Evolutionary conservation across 768 basidiomycete species (phyloP).

Genomic region (Pulveroboletus sp.): DNA sequence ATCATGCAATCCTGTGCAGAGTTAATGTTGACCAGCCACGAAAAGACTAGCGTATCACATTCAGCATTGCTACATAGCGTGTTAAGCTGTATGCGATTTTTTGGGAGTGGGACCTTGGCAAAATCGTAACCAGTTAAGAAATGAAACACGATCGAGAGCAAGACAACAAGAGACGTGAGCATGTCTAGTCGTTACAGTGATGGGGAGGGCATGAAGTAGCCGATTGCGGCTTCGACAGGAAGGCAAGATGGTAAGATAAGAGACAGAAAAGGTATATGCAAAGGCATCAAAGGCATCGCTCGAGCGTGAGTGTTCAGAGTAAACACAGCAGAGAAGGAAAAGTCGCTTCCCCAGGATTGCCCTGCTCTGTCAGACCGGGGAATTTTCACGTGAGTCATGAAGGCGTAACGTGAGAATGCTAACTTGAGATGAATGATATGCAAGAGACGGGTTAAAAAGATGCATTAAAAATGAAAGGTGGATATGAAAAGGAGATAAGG

Average conservation of each 20-base stretch:
- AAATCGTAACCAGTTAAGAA: conserved; percentile 30
- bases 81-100: conserved; percentile 17
- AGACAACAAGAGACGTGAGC: conserved; percentile 40
- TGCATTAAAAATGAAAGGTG: conserved; percentile 28
- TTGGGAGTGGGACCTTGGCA: conserved; percentile 22
- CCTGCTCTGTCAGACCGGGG: conserved; percentile 15
- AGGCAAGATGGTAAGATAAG: conserved; percentile 7
- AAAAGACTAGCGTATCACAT: conserved; percentile 12
- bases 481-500: conserved; percentile 26
- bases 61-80: conserved; percentile 13
- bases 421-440: conserved; percentile 31
- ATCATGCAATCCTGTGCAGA: neutral
- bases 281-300: conserved; percentile 27
- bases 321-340: conserved; percentile 13
- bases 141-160: conserved; percentile 33
- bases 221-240: conserved; percentile 18
- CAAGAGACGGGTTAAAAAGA: conserved; percentile 33
- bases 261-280: conserved; percentile 12
- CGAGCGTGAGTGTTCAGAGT: conserved; percentile 24
- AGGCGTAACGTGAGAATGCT: conserved; percentile 18
- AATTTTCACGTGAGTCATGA: conserved; percentile 22
- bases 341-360: conserved; percentile 9
- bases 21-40: neutral
- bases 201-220: conserved; percentile 20
- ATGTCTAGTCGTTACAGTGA: conserved; percentile 70